phyloP scores from a whole-genome alignment of 306 rosid genomes.

The Vigna radiata region DNA sequence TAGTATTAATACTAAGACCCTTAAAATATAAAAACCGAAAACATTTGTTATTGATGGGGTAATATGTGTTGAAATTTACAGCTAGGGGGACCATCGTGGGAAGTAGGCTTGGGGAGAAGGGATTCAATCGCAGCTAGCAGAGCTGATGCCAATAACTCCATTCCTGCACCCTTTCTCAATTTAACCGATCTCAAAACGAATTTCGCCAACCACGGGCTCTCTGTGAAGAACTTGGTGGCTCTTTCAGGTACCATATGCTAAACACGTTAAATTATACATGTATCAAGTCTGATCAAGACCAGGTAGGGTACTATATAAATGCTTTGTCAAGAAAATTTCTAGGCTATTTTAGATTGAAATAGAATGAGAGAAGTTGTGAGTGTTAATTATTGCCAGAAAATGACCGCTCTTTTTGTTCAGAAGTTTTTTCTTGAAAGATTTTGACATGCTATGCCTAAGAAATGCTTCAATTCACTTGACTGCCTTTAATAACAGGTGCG shows the following conservation, averaged over 20 bases:
- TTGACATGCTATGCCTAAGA: neutral
- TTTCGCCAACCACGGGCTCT: conserved; percentile 48
- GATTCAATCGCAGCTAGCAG: conserved; percentile 62
- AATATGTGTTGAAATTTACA: conserved; percentile 28
- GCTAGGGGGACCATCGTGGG: conserved; percentile 61
- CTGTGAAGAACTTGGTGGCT: conserved; percentile 51
- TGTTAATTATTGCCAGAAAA: neutral
- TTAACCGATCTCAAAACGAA: conserved; percentile 41
- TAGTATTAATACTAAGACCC: neutral
- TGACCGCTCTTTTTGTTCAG: neutral
- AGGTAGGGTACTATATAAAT: neutral
- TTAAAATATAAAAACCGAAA: neutral
- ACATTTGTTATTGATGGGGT: neutral
- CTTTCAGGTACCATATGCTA: conserved; percentile 50
- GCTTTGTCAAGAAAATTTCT: conserved; percentile 2
- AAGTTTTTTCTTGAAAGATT: neutral
- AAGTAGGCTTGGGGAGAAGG: conserved; percentile 61
- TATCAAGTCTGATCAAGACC: neutral
- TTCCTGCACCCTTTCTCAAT: conserved; percentile 47
- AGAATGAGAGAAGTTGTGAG: neutral
- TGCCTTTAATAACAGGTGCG: conserved; percentile 41
- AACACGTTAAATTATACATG: neutral
- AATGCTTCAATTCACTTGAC: conserved; percentile 3
- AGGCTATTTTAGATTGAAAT: neutral
- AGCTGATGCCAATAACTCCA: conserved; percentile 50